A percentile compares a stretch with the other conserved stretches of the same genome.
Evolutionary conservation across 2,329 filamentous ascomycete species (phyloP).

Genomic region (Beauveria varroae): DNA sequence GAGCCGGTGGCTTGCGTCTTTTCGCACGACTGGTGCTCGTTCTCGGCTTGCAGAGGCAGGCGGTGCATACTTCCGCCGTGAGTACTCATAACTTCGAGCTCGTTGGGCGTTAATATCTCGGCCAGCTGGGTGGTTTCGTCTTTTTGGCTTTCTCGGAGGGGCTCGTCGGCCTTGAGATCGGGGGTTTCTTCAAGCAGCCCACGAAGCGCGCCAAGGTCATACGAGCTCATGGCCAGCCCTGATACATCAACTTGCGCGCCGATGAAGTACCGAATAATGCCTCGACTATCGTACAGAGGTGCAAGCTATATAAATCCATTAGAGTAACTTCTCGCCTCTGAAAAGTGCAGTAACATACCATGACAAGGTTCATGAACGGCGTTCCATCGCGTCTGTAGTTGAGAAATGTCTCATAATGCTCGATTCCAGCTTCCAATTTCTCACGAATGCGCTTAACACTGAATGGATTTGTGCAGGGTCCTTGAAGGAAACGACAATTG

Average conservation of each 20-base stretch:
- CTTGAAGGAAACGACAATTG: conserved; percentile 74
- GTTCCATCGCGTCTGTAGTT: conserved; percentile 74
- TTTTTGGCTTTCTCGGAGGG: conserved; percentile 27
- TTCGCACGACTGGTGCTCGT: conserved; percentile 1
- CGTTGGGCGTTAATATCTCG: conserved; percentile 60
- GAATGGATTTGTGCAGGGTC: conserved; percentile 59
- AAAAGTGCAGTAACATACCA: neutral
- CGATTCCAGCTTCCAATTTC: conserved; percentile 53
- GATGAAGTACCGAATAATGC: conserved; percentile 56
- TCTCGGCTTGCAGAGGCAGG: conserved; percentile 17
- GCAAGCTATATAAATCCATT: conserved; percentile 26
- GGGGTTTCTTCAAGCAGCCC: conserved; percentile 26
- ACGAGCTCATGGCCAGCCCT: conserved; percentile 55
- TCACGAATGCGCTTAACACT: conserved; percentile 56
- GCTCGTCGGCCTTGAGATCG: conserved; percentile 4
- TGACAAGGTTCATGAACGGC: conserved; percentile 66
- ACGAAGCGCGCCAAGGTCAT: conserved; percentile 54
- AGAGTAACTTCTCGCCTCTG: conserved; percentile 47
- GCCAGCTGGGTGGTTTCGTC: conserved; percentile 59
- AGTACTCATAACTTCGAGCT: conserved; percentile 55
- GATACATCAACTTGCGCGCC: conserved; percentile 64
- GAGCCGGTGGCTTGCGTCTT: neutral
- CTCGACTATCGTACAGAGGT: conserved; percentile 58
- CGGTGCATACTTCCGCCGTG: conserved; percentile 57
- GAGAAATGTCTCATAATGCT: conserved; percentile 66